Evolutionary conservation across 305 asterid species (phyloP).

Genomic region (Fraxinus albicans): DNA sequence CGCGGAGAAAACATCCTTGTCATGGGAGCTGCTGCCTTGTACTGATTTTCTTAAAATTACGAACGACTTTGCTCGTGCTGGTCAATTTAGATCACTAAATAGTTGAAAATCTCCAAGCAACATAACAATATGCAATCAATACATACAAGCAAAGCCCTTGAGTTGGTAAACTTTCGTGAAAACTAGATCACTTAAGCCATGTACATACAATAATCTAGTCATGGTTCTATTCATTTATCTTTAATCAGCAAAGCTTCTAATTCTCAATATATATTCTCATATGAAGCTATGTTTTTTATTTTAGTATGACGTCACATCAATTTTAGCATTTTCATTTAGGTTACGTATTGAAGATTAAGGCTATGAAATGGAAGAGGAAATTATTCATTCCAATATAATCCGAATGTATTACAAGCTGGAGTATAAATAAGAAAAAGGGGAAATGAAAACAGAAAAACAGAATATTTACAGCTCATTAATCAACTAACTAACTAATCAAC

Average conservation of each 20-base stretch:
- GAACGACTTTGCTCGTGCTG: background rate
- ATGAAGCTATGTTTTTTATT: background rate
- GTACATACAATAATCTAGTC: background rate
- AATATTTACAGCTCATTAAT: no score
- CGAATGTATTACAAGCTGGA: no score
- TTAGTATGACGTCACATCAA: background rate
- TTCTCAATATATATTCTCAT: background rate
- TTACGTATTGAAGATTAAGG: no score
- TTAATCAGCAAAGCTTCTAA: background rate
- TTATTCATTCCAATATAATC: no score
- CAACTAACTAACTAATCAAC: no score
- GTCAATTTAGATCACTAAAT: background rate
- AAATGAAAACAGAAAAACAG: no score
- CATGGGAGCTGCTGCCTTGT: background rate
- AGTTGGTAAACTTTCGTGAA: background rate
- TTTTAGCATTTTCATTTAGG: background rate
- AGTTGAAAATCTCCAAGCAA: background rate
- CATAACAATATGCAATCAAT: background rate
- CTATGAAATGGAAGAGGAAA: no score
- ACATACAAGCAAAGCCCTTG: background rate
- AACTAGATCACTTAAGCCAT: background rate
- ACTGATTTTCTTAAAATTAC: background rate
- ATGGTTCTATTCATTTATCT: background rate
- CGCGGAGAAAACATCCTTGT: background rate
- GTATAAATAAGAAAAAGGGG: no score